Conservation (phyloP, 208 protist species). For the Trichomonas gallinae region DNA sequence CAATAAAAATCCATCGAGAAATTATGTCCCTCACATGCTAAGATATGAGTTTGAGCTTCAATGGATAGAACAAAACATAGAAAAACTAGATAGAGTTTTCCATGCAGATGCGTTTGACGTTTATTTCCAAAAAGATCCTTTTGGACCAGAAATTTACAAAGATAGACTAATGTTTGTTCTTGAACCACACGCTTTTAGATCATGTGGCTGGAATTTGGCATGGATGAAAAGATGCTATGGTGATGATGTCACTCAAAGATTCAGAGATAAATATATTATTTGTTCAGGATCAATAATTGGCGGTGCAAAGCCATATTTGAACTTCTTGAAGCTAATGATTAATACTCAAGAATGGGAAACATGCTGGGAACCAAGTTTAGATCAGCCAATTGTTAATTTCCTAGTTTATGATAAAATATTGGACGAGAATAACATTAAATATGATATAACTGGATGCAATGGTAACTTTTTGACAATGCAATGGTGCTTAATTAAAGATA, state of each 20-base stretch:
- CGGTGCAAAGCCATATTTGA: background rate
- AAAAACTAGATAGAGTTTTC: background rate
- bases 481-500: background rate
- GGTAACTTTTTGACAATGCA: background rate
- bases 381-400: background rate
- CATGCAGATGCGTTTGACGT: slow-evolving; percentile 13
- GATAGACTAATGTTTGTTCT: background rate
- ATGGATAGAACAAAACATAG: background rate
- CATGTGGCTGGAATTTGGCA: background rate
- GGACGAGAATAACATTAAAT: background rate
- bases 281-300: background rate
- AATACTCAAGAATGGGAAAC: background rate
- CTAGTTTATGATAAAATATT: background rate
- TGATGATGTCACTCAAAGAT: background rate
- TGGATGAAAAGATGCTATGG: background rate
- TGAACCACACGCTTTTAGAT: background rate
- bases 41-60: background rate
- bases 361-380: background rate
- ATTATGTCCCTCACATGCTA: background rate
- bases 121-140: background rate
- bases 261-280: background rate
- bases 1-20: background rate
- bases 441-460: background rate
- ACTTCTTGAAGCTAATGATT: background rate
- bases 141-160: background rate